These are phyloP conservation scores for Pythium scleroteichum DNA, from an alignment of 352 stramenopile species.

Conservation along the genomic window DNA sequence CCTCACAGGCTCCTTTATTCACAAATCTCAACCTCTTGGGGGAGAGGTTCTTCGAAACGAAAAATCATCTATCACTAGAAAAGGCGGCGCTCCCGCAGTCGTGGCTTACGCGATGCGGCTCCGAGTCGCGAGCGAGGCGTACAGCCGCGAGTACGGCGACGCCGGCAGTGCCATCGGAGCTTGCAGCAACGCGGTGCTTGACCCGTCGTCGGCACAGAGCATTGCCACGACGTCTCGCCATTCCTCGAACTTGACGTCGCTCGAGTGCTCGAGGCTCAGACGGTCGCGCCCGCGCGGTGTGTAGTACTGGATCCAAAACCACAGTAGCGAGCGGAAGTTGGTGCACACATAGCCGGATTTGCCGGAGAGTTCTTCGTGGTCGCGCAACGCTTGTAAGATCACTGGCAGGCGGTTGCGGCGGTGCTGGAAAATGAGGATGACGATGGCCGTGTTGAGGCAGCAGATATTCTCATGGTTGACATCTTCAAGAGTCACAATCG, in stretches of 20 bases:
- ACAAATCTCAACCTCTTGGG: too few relatives aligned
- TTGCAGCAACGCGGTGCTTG: constrained; percentile 74
- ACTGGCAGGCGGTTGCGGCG: constrained; percentile 78
- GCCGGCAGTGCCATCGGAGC: constrained; percentile 49
- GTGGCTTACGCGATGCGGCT: neutral
- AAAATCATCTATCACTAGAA: too few relatives aligned
- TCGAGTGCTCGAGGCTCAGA: constrained; percentile 94
- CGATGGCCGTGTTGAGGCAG: constrained; percentile 96
- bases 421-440: constrained; percentile 94
- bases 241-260: constrained; percentile 93
- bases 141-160: constrained; percentile 71
- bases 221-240: constrained; percentile 91
- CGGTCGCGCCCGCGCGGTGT: constrained; percentile 91
- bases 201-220: constrained; percentile 93
- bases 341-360: constrained; percentile 71
- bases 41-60: neutral
- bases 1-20: too few relatives aligned
- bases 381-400: constrained; percentile 68
- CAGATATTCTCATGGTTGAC: constrained; percentile 99
- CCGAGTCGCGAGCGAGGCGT: constrained; percentile 30
- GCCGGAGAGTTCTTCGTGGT: constrained; percentile 61
- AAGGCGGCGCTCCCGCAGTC: too few relatives aligned
- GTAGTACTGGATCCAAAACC: constrained; percentile 98
- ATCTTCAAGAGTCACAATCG: constrained; percentile 92
- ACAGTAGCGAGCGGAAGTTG: constrained; percentile 93